phyloP scores from a whole-genome alignment of 2,329 filamentous ascomycete species.

The Blastomyces silverae region DNA sequence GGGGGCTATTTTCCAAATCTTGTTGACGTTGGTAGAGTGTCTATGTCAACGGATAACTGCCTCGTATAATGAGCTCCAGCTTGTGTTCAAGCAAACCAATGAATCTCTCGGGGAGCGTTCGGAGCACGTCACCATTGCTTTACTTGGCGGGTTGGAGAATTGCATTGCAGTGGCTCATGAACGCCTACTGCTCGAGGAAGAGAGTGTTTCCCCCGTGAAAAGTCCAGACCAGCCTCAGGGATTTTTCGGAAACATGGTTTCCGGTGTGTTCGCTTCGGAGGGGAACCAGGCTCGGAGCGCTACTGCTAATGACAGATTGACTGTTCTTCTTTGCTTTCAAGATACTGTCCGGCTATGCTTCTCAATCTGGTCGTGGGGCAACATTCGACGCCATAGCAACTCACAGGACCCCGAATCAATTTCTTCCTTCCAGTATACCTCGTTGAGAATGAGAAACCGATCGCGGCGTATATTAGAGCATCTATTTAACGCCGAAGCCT shows the following conservation, averaged over 20 bases:
- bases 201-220: slow-evolving; percentile 60
- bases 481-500: slow-evolving; percentile 80
- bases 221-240: slow-evolving; percentile 75
- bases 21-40: slow-evolving; percentile 86
- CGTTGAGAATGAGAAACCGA: slow-evolving; percentile 81
- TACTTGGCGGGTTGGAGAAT: slow-evolving; percentile 89
- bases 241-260: slow-evolving; percentile 92
- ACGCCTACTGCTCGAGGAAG: slow-evolving; percentile 68
- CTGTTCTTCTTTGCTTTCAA: slow-evolving; percentile 91
- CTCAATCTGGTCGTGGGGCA: slow-evolving; percentile 88
- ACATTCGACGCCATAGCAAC: slow-evolving; percentile 42
- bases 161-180: slow-evolving; percentile 83
- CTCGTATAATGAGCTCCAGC: slow-evolving; percentile 64
- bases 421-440: slow-evolving; percentile 86
- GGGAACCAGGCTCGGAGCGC: slow-evolving; percentile 67
- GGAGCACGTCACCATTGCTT: slow-evolving; percentile 60
- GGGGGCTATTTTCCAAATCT: slow-evolving; percentile 76
- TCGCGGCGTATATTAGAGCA: slow-evolving; percentile 84
- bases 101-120: slow-evolving; percentile 43
- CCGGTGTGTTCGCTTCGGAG: slow-evolving; percentile 79
- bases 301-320: slow-evolving; percentile 88
- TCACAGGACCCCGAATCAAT: slow-evolving; percentile 59
- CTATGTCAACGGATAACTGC: slow-evolving; percentile 69
- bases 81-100: slow-evolving; percentile 36
- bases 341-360: slow-evolving; percentile 91